A percentile compares a stretch with the other conserved stretches of the same genome.
Evolutionary conservation across 2,329 filamentous ascomycete genomes (phyloP).

Genomic region (Fusarium mangiferae): DNA sequence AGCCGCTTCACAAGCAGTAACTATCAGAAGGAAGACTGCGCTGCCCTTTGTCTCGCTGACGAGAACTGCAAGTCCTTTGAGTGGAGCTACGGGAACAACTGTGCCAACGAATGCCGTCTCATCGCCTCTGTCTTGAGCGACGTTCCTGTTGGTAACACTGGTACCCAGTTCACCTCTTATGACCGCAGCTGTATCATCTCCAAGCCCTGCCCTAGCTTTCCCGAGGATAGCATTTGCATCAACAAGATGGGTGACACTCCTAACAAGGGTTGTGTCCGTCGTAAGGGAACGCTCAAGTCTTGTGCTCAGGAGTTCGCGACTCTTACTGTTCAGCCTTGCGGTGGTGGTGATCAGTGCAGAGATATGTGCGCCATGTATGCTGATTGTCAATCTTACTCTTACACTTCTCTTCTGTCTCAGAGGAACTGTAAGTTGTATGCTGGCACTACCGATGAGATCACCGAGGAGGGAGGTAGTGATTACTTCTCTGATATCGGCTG

Average conservation of each 20-base stretch:
- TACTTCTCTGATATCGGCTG: slow-evolving; percentile 8
- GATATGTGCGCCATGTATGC: slow-evolving; percentile 8
- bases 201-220: neutral
- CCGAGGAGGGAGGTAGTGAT: neutral
- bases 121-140: neutral
- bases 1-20: slow-evolving; percentile 3
- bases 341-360: neutral
- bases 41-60: neutral
- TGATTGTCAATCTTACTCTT: slow-evolving; percentile 4
- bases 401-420: neutral
- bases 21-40: slow-evolving; percentile 3
- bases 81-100: neutral
- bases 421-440: neutral
- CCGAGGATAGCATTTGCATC: neutral
- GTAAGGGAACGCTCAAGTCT: slow-evolving; percentile 5
- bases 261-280: neutral
- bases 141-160: neutral
- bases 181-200: slow-evolving; percentile 6
- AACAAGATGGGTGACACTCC: slow-evolving; percentile 6
- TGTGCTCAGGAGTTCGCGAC: neutral
- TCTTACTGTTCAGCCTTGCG: neutral
- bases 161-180: neutral
- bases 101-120: slow-evolving; percentile 1
- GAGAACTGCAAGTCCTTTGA: slow-evolving; percentile 5
- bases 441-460: neutral